A percentile compares a stretch with the other conserved stretches of the same genome.
These are phyloP conservation scores for Leccinum sublutescens DNA, from an alignment of 768 basidiomycete species.

Conservation along the genomic window DNA sequence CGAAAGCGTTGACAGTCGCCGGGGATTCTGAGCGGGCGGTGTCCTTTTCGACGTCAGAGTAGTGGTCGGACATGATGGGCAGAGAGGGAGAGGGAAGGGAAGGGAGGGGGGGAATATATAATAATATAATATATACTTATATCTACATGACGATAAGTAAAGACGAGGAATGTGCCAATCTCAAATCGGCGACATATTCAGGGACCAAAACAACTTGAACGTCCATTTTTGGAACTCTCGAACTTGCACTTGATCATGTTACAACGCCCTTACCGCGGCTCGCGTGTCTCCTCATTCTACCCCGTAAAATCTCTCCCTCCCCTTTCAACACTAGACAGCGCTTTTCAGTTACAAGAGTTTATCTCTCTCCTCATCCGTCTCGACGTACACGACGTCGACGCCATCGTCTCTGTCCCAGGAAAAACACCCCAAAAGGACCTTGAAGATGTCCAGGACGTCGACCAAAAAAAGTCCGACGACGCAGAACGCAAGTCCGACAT, in stretches of 20 bases:
- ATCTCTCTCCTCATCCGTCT: conserved; percentile 82
- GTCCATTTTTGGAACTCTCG: no score
- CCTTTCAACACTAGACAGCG: conserved; percentile 77
- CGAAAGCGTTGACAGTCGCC: not conserved
- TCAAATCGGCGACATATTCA: not conserved
- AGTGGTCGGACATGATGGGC: conserved; percentile 25
- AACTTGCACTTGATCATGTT: not conserved
- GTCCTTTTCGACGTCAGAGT: conserved; percentile 32
- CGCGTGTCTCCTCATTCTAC: conserved; percentile 78
- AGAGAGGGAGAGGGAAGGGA: conserved; percentile 1
- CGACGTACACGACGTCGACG: conserved; percentile 85
- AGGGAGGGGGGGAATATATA: not conserved
- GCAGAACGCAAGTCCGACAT: conserved; percentile 43
- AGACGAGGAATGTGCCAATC: not conserved
- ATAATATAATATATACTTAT: not conserved
- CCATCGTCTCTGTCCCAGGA: conserved; percentile 76
- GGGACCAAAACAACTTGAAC: not conserved
- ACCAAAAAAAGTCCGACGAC: conserved; percentile 30
- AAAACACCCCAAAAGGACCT: conserved; percentile 32
- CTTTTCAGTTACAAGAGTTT: conserved; percentile 94
- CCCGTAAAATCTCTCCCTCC: conserved; percentile 70
- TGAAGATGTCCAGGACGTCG: conserved; percentile 24
- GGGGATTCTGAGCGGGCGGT: conserved; percentile 12
- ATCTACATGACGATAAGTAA: not conserved
- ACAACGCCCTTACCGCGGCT: conserved; percentile 69